Evolutionary conservation across 2,329 filamentous ascomycete species (phyloP).

Genomic region (Pseudogymnoascus sp.): DNA sequence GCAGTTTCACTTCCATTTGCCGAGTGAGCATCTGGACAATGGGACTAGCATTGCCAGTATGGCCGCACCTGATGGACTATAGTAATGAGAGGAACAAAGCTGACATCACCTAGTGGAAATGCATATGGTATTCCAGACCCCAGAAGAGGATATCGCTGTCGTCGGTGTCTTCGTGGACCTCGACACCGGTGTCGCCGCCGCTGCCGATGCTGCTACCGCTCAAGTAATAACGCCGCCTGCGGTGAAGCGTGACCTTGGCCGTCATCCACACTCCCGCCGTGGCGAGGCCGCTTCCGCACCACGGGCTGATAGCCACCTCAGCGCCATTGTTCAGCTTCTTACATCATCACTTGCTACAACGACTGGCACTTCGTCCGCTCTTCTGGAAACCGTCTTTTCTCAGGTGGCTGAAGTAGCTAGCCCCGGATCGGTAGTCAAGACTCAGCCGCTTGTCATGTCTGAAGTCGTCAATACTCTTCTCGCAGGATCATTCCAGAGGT

Average conservation of each 20-base stretch:
- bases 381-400: constrained; percentile 42
- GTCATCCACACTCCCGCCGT: constrained; percentile 11
- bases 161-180: constrained; percentile 39
- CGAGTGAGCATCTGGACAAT: constrained; percentile 50
- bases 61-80: constrained; percentile 13
- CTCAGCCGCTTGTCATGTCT: constrained; percentile 37
- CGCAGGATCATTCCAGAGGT: constrained; percentile 11
- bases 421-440: constrained; percentile 36
- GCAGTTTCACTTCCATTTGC: constrained; percentile 56
- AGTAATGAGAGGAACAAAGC: constrained; percentile 9
- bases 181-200: constrained; percentile 23
- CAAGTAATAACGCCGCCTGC: constrained; percentile 11
- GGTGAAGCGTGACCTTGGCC: constrained; percentile 14
- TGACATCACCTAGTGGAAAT: constrained; percentile 37
- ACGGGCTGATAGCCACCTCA: neutral
- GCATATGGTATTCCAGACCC: constrained; percentile 52
- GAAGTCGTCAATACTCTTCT: constrained; percentile 33
- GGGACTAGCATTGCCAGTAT: constrained; percentile 37
- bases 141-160: constrained; percentile 35
- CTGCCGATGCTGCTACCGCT: constrained; percentile 14
- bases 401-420: constrained; percentile 35
- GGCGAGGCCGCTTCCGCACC: neutral
- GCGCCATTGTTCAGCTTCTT: neutral
- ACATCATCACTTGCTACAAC: constrained; percentile 34
- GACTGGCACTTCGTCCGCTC: constrained; percentile 30